phyloP scores from a whole-genome alignment of 495 filamentous ascomycete genomes.

The Annulohypoxylon moriforme region DNA sequence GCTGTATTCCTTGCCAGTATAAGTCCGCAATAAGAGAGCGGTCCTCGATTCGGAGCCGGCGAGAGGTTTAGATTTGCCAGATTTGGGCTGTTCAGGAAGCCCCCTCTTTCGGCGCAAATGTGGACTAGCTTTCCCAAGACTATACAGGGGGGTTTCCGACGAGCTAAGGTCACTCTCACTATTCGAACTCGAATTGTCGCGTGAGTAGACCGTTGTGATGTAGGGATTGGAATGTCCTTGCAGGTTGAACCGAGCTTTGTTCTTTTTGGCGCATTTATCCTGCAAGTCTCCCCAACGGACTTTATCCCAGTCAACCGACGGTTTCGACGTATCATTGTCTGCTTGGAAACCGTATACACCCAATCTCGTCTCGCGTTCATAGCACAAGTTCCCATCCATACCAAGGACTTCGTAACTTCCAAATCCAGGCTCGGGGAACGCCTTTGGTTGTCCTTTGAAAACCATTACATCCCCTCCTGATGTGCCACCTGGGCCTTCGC shows the following conservation, averaged over 20 bases:
- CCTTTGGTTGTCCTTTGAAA: constrained; percentile 70
- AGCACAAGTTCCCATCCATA: constrained; percentile 85
- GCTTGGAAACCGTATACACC: constrained; percentile 80
- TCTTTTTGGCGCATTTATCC: constrained; percentile 68
- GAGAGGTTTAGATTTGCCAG: constrained; percentile 23
- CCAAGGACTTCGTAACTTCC: constrained; percentile 80
- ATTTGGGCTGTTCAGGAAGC: constrained; percentile 14
- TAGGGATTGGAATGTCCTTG: constrained; percentile 49
- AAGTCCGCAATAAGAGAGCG: constrained; percentile 76
- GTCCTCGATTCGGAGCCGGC: constrained; percentile 63
- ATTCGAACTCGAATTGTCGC: constrained; percentile 34
- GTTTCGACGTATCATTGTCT: constrained; percentile 48
- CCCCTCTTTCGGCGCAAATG: constrained; percentile 23
- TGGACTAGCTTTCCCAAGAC: constrained; percentile 7
- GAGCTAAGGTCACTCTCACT: constrained; percentile 15
- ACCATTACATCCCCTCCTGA: constrained; percentile 53
- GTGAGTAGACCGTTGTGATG: constrained; percentile 44
- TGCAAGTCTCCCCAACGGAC: constrained; percentile 80
- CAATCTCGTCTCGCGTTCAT: constrained; percentile 86
- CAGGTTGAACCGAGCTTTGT: constrained; percentile 68
- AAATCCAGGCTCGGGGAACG: constrained; percentile 80
- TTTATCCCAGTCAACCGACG: constrained; percentile 69
- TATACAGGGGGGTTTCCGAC: constrained; percentile 7
- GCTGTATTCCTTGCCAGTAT: constrained; percentile 74
- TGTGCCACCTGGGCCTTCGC: constrained; percentile 51